Base-by-base conservation (phyloP, 1,284 basidiomycete genomes). In the Bondarzewia mesenterica region DNA sequence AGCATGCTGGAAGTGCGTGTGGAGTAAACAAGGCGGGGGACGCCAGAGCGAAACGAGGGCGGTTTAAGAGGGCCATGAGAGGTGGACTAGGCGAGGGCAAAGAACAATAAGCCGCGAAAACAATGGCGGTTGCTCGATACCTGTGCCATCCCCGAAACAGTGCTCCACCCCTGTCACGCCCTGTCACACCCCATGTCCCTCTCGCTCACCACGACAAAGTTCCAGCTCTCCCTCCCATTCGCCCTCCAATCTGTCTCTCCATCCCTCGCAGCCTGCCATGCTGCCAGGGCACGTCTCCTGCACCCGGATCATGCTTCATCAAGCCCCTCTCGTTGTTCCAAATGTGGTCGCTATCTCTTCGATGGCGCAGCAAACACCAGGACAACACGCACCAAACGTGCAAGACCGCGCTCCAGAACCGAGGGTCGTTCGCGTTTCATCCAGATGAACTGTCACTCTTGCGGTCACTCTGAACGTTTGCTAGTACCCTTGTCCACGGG, bases 221-320 rank as follows among this genome's bases (percentile, higher is more conserved):
- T 78, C 56, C 73, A 70, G 53, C 60, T 67, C 35, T 63, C 70
- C 21, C 56, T 84, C 15, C 68, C 81, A 12, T 66, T 63, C 52
- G 58, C 65, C 16, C 62, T 85, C 44, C 66, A 76, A 25, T 52
- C 72, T 6, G 55, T 75, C 37, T 78, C 80, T 6, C 71, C 78
- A 5, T 46, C 68, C 36, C 73, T 87, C 38, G 73, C 85, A 15
- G 80, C 83, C 38, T 66, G 82, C 25, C 81, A 85, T 58, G 62
- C 71, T 0, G 56, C 65, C n/a, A 70, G 76, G 46, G 62, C 61
- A 12, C 63, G 59, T 41, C 53, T 54, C 3, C 58, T 62, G 37
- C 58, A 68, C 47, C 66, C 70, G 46, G 54, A 61, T 25, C 48
- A 56, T 14, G 32, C 60, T 2, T 32, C 56, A 22, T 48, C 63